phyloP scores from a whole-genome alignment of 2,329 filamentous ascomycete genomes.

The Alternaria panax region DNA sequence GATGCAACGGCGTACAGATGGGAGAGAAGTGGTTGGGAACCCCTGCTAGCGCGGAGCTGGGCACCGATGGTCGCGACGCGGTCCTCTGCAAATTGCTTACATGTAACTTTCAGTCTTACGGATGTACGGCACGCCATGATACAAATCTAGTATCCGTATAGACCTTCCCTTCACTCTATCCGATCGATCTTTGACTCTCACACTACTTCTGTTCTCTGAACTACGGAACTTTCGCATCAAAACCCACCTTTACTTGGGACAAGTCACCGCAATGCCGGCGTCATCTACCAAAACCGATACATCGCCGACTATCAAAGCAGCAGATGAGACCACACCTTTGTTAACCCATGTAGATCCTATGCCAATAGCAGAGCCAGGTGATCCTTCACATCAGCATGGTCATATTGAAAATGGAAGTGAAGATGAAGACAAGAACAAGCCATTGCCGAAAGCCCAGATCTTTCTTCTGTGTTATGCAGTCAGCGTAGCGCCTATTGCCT shows the following conservation, averaged over 20 bases:
- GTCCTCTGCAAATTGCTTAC: conserved; percentile 5
- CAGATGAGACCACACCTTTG: conserved; percentile 42
- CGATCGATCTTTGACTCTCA: neutral
- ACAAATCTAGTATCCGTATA: neutral
- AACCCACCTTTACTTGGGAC: neutral
- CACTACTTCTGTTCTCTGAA: neutral
- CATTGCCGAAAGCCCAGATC: conserved; percentile 63
- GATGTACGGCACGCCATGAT: neutral
- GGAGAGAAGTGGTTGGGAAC: neutral
- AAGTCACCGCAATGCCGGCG: conserved; percentile 2
- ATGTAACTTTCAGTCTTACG: neutral
- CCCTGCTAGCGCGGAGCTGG: conserved; percentile 11
- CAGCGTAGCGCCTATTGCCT: conserved; percentile 78
- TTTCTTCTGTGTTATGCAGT: conserved; percentile 76
- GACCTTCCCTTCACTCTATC: neutral
- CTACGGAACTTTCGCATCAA: neutral
- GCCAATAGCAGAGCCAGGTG: conserved; percentile 23
- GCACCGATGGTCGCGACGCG: conserved; percentile 5
- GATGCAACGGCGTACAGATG: neutral
- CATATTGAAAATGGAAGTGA: conserved; percentile 14
- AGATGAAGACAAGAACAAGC: conserved; percentile 34
- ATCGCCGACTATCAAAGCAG: neutral
- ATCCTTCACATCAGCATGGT: neutral
- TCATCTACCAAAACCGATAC: neutral
- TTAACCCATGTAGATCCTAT: conserved; percentile 27